Conservation (phyloP, 495 filamentous ascomycete species). For the Neurospora hispaniola region DNA sequence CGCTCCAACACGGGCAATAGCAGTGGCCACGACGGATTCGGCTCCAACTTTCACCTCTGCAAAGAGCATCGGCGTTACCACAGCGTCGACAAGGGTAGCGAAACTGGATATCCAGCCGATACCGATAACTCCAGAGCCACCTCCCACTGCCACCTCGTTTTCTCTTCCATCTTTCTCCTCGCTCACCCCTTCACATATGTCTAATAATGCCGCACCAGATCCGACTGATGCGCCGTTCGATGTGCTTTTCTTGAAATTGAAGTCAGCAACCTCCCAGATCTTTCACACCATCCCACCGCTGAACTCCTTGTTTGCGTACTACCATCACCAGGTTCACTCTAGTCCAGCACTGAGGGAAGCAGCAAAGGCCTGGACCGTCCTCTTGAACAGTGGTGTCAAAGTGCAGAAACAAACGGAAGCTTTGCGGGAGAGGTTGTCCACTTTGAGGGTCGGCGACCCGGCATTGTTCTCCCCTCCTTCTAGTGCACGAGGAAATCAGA, state of each 20-base stretch:
- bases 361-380: slow-evolving; percentile 51
- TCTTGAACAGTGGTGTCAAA: slow-evolving; percentile 47
- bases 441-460: slow-evolving; percentile 69
- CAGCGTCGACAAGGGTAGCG: not conserved
- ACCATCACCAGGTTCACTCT: slow-evolving; percentile 27
- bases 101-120: not conserved
- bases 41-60: not conserved
- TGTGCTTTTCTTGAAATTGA: slow-evolving; percentile 59
- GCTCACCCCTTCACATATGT: not conserved
- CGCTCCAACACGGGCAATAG: not conserved
- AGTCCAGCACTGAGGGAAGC: slow-evolving; percentile 27
- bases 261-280: slow-evolving; percentile 50
- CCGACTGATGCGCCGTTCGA: slow-evolving; percentile 68
- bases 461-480: slow-evolving; percentile 25
- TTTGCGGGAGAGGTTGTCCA: slow-evolving; percentile 51
- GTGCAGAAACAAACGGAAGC: slow-evolving; percentile 50
- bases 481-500: not conserved
- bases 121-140: not conserved
- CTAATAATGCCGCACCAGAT: slow-evolving; percentile 37
- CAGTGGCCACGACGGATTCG: not conserved
- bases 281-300: slow-evolving; percentile 52
- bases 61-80: not conserved
- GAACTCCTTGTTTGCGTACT: slow-evolving; percentile 46
- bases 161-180: not conserved
- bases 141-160: not conserved